Evolutionary conservation across 2,329 filamentous ascomycete genomes (phyloP).

Genomic region (Cladorrhinum sp.): DNA sequence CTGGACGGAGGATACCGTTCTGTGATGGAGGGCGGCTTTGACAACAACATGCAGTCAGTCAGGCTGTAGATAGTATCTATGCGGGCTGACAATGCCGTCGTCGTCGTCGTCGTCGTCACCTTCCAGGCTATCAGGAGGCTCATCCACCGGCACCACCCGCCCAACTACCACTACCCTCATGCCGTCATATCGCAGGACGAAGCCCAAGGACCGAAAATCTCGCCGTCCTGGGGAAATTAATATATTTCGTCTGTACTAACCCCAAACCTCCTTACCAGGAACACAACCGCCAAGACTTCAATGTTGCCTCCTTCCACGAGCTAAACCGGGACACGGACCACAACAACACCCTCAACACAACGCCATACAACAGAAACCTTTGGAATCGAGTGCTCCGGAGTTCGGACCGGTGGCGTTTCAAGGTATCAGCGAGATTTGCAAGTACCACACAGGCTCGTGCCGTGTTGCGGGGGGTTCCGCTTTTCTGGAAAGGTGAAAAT

Average conservation of each 20-base stretch:
- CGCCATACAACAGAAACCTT: background rate
- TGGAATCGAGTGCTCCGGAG: background rate
- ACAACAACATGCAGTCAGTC: background rate
- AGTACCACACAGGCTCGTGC: background rate
- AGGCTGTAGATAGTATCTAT: background rate
- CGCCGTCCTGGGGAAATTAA: background rate
- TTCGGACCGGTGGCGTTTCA: background rate
- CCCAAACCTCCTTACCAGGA: background rate
- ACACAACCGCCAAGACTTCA: too few species aligned
- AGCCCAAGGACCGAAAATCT: background rate
- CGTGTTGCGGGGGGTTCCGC: background rate
- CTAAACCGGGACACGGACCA: too few species aligned
- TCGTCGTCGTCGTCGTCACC: too few species aligned
- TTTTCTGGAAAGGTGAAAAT: background rate
- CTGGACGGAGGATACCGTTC: conserved; percentile 16
- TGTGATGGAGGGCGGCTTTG: conserved; percentile 3
- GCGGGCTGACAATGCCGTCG: background rate
- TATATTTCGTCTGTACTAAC: background rate
- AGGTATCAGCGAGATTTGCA: background rate
- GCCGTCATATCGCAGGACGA: background rate
- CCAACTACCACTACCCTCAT: background rate
- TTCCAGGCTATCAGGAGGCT: too few species aligned
- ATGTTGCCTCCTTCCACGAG: too few species aligned
- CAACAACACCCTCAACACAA: background rate
- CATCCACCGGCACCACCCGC: background rate